Evolutionary conservation across 768 basidiomycete species (phyloP).

Genomic region (Macrocybe gigantea): DNA sequence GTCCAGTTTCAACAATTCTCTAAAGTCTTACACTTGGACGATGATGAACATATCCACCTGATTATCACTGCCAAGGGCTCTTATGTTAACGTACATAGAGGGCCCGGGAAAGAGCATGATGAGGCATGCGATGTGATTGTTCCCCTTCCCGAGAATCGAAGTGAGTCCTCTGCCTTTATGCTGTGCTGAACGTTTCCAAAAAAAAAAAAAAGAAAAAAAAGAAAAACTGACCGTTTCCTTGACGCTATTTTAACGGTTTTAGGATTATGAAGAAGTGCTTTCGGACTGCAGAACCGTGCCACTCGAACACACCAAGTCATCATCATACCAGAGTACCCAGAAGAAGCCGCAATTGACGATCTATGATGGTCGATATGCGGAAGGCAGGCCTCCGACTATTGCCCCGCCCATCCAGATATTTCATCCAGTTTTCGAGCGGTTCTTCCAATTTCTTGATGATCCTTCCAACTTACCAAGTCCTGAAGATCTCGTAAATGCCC

Average conservation of each 20-base stretch:
- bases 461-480: conserved; percentile 7
- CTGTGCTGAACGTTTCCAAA: too few relatives aligned
- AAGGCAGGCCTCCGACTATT: conserved; percentile 1
- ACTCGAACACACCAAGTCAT: not conserved
- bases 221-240: too few relatives aligned
- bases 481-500: conserved; percentile 3
- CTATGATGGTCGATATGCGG: conserved; percentile 9
- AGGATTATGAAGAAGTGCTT: not conserved
- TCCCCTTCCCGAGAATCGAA: too few relatives aligned
- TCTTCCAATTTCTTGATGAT: conserved; percentile 13
- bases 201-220: too few relatives aligned
- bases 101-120: too few relatives aligned
- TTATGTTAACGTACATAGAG: too few relatives aligned
- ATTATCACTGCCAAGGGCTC: too few relatives aligned
- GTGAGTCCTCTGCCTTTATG: too few relatives aligned
- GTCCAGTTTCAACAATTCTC: too few relatives aligned
- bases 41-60: too few relatives aligned
- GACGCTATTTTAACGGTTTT: not conserved
- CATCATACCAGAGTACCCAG: not conserved
- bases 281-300: not conserved
- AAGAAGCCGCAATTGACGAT: not conserved
- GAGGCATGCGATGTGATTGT: too few relatives aligned
- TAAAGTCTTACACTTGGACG: too few relatives aligned
- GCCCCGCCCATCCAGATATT: conserved; percentile 20
- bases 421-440: conserved; percentile 20